Base-by-base conservation (phyloP, 164 flowering plant genomes). In the grape (Vitis vinifera) region DNA sequence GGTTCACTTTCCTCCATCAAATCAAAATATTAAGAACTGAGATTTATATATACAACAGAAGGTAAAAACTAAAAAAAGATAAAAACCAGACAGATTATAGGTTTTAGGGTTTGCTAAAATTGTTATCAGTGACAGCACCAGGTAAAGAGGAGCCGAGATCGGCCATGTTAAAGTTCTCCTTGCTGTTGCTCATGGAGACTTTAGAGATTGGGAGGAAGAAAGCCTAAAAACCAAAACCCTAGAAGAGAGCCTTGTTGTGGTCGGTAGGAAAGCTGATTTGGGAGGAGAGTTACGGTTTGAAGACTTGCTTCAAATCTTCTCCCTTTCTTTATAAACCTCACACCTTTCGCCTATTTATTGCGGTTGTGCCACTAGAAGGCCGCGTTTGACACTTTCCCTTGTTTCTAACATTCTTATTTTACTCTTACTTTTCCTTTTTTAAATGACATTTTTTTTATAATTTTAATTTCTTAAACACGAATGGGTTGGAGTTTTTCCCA, bases 161-260 rank as follows among this genome's bases (percentile, higher is more conserved):
- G 52, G 86, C 61, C 80, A 87, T 71, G 76, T 73, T 70, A 78
- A 90, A 77, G 73, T 71, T 78, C 9, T 77, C 75, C 58, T 76
- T 84, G 75, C 75, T 77, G 80, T 72, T 82, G 80, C 83, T 84
- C 87, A 82, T 84, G 29, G 65, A 8, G 14, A 50, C 56, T 44
- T 50, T 17, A 37, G 51, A 14, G 30, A 29, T 3, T 10, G n/a
- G 19, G 48, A 52, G 60, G 51, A 17, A 2, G 59, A 44, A 55
- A 68, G 51, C 19, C 23, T 37, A 13, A 66, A 57, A 17, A 3
- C 67, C 62, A 73, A 79, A 79, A 76, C 82, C 75, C 82, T 79
- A 73, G 76, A 71, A 0, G 44, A 37, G 44, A 37, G 44, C 6
- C 44, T 31, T 31, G 44, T 37, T 37, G 44, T 3, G 44, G 7